phyloP scores from a whole-genome alignment of 805 yeast genomes.

The Komagataella phaffii region DNA sequence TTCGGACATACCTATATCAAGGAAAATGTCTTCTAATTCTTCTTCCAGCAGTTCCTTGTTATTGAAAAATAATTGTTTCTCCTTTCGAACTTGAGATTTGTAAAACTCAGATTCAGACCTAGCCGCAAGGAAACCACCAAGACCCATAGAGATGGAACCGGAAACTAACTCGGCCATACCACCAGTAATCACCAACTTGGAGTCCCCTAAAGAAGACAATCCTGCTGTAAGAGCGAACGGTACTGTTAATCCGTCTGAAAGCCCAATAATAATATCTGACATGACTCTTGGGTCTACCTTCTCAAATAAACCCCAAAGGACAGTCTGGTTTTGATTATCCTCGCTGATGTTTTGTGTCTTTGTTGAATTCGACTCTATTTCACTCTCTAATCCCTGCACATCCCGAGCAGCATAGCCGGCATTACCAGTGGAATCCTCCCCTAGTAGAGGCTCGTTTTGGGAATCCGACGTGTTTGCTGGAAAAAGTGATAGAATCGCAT shows the following conservation, averaged over 20 bases:
- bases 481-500: background rate
- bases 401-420: background rate
- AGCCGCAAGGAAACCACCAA: slow-evolving; percentile 95
- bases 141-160: slow-evolving; percentile 96
- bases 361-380: background rate
- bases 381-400: background rate
- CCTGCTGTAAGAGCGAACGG: slow-evolving; percentile 99
- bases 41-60: slow-evolving; percentile 54
- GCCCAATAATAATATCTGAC: slow-evolving; percentile 87
- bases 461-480: background rate
- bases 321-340: background rate
- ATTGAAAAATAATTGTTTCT: slow-evolving; percentile 53
- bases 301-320: slow-evolving; percentile 20
- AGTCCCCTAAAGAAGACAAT: slow-evolving; percentile 76
- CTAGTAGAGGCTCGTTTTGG: background rate
- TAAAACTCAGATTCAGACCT: slow-evolving; percentile 74
- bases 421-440: background rate
- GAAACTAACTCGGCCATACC: slow-evolving; percentile 95
- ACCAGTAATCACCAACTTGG: slow-evolving; percentile 89
- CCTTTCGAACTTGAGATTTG: slow-evolving; percentile 55
- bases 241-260: slow-evolving; percentile 91
- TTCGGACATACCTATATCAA: slow-evolving; percentile 62
- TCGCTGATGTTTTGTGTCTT: background rate
- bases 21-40: slow-evolving; percentile 69
- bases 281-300: slow-evolving; percentile 81